phyloP scores from a whole-genome alignment of 345 rosid genomes.

The Salix arbutifolia region DNA sequence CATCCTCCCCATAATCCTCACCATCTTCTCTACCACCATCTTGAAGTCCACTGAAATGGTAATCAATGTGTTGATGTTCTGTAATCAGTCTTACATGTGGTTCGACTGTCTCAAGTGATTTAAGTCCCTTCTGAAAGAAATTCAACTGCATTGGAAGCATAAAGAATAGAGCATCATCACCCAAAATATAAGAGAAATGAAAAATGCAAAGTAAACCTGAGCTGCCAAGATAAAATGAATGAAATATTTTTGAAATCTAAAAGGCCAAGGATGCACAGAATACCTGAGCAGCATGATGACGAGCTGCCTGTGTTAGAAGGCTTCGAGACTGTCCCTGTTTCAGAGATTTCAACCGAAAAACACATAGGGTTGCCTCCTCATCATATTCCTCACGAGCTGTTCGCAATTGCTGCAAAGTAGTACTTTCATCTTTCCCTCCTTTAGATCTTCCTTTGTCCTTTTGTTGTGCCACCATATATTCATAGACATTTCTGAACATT shows the following conservation, averaged over 20 bases:
- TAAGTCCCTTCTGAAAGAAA: slow-evolving; percentile 74
- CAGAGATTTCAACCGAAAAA: slow-evolving; percentile 84
- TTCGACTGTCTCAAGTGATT: slow-evolving; percentile 79
- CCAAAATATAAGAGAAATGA: neutral
- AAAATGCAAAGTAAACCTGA: neutral
- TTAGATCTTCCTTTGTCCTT: slow-evolving; percentile 80
- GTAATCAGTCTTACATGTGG: slow-evolving; percentile 56
- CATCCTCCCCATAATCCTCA: slow-evolving; percentile 47
- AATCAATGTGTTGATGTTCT: slow-evolving; percentile 80
- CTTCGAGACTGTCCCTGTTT: slow-evolving; percentile 91
- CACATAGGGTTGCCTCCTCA: slow-evolving; percentile 80
- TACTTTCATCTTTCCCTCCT: slow-evolving; percentile 62
- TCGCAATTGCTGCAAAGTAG: slow-evolving; percentile 53
- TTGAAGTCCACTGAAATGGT: slow-evolving; percentile 60
- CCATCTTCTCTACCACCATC: slow-evolving; percentile 58
- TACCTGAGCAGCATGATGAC: slow-evolving; percentile 99
- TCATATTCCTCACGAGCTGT: slow-evolving; percentile 69
- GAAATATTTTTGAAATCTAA: neutral
- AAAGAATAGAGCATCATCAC: slow-evolving; percentile 15
- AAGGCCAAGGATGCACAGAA: neutral
- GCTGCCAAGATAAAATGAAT: neutral
- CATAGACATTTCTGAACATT: slow-evolving; percentile 63
- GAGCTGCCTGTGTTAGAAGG: slow-evolving; percentile 88
- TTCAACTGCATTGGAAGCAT: slow-evolving; percentile 53
- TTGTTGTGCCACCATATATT: slow-evolving; percentile 66